Evolutionary conservation across 164 flowering plant genomes (phyloP).

Genomic region (Magnolia changhungtana): DNA sequence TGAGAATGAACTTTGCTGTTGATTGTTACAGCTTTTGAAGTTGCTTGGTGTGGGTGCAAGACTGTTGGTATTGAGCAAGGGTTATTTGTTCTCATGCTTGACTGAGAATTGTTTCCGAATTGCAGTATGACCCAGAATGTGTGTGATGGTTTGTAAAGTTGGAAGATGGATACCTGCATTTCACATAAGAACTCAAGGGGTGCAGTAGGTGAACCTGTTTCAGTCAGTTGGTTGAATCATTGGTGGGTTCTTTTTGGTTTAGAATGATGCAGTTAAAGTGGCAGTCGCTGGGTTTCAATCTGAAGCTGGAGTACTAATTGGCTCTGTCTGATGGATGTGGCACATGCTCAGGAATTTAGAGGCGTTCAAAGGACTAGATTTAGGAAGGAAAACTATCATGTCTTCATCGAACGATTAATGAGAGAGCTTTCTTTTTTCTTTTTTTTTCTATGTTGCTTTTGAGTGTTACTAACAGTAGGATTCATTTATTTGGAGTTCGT

Average conservation of each 20-base stretch:
- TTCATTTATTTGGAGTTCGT: neutral
- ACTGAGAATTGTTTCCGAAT: conserved; percentile 14
- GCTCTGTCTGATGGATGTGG: neutral
- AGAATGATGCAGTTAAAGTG: neutral
- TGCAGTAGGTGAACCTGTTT: neutral
- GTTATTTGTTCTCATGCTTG: neutral
- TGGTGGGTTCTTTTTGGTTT: neutral
- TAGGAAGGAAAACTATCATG: neutral
- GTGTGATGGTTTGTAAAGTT: neutral
- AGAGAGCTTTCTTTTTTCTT: neutral
- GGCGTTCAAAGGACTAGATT: conserved; percentile 1
- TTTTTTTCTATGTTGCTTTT: neutral
- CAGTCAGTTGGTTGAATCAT: neutral
- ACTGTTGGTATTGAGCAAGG: conserved; percentile 38
- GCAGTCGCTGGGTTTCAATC: neutral
- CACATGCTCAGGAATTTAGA: neutral
- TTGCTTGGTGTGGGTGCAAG: conserved; percentile 57
- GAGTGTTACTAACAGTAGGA: neutral
- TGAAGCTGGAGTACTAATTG: neutral
- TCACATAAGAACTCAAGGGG: neutral
- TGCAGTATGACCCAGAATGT: neutral
- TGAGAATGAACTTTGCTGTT: conserved; percentile 48
- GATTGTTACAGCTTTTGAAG: conserved; percentile 65
- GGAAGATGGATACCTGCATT: neutral
- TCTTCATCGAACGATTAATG: neutral